A percentile compares a stretch with the other conserved stretches of the same genome.
These are phyloP conservation scores for Lyophyllum semitale DNA, from an alignment of 768 basidiomycete genomes.

Conservation along the genomic window DNA sequence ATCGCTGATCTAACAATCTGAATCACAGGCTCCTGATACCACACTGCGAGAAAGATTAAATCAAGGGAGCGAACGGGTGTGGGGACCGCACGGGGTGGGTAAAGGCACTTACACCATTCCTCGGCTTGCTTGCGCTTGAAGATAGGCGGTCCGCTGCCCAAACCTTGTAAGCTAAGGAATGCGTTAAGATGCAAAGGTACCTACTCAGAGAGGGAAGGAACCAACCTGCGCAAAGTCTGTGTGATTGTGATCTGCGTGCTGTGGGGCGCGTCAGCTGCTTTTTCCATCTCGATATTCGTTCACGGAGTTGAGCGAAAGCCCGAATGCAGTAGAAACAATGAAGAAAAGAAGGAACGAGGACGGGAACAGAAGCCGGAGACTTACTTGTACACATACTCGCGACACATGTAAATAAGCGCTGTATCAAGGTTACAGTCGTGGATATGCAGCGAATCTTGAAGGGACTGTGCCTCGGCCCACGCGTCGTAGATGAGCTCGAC, in stretches of 20 bases:
- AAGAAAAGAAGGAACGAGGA: conserved; percentile 1
- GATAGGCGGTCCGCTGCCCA: conserved; percentile 48
- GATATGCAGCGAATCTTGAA: conserved; percentile 66
- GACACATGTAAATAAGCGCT: conserved; percentile 61
- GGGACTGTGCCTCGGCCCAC: conserved; percentile 64
- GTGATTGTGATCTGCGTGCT: conserved; percentile 69
- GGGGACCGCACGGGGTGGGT: background rate
- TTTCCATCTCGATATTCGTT: background rate
- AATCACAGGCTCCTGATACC: conserved; percentile 69
- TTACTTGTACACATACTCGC: conserved; percentile 77
- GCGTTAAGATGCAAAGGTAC: conserved; percentile 18
- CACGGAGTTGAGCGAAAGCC: background rate
- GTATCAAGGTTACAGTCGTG: conserved; percentile 76
- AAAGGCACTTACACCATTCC: conserved; percentile 69
- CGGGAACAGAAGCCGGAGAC: conserved; percentile 24
- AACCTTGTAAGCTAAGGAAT: conserved; percentile 45
- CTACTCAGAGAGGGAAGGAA: conserved; percentile 20
- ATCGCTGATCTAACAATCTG: conserved; percentile 58
- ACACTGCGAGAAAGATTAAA: conserved; percentile 41
- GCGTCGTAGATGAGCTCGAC: conserved; percentile 61
- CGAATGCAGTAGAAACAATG: background rate
- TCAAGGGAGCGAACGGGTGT: background rate
- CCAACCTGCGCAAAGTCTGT: conserved; percentile 65
- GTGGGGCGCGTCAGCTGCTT: conserved; percentile 15
- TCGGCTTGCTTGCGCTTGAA: conserved; percentile 74